phyloP scores from a whole-genome alignment of 2,329 filamentous ascomycete genomes.

The Fusarium citri region DNA sequence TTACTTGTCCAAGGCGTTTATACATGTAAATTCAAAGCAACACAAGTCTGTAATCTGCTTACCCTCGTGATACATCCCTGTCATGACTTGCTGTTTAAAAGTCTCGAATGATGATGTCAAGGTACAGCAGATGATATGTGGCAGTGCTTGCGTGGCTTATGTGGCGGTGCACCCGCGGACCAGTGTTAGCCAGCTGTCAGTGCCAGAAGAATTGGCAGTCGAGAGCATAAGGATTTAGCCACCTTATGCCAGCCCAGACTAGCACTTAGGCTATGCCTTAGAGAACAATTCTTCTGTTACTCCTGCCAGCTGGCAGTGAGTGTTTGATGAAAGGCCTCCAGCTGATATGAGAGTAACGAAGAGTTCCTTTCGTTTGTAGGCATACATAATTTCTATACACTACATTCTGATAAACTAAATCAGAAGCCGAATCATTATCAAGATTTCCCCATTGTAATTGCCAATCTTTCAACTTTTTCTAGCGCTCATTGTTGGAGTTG shows the following conservation, averaged over 20 bases:
- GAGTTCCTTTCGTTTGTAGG: not conserved
- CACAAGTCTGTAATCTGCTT: not conserved
- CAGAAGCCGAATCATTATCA: too few species aligned
- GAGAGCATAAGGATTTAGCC: not conserved
- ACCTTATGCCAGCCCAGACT: not conserved
- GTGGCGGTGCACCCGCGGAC: conserved; percentile 19
- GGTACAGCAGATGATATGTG: conserved; percentile 7
- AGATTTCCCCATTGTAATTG: not conserved
- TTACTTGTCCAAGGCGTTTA: not conserved
- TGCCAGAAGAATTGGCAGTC: not conserved
- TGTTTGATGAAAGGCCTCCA: not conserved
- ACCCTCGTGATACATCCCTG: not conserved
- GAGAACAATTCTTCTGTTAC: conserved; percentile 2
- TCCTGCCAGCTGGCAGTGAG: too few species aligned
- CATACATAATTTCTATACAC: not conserved
- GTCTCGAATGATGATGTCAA: not conserved
- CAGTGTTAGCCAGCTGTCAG: not conserved
- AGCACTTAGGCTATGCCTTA: not conserved
- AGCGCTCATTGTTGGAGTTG: conserved; percentile 1
- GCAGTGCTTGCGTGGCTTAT: conserved; percentile 31
- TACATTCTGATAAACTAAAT: not conserved
- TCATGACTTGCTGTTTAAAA: conserved; percentile 1
- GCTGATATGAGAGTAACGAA: not conserved
- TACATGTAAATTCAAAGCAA: not conserved
- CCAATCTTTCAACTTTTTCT: not conserved